Base-by-base conservation (phyloP, 371 early-diverging fungal genomes). In the Mortierella sp. region DNA sequence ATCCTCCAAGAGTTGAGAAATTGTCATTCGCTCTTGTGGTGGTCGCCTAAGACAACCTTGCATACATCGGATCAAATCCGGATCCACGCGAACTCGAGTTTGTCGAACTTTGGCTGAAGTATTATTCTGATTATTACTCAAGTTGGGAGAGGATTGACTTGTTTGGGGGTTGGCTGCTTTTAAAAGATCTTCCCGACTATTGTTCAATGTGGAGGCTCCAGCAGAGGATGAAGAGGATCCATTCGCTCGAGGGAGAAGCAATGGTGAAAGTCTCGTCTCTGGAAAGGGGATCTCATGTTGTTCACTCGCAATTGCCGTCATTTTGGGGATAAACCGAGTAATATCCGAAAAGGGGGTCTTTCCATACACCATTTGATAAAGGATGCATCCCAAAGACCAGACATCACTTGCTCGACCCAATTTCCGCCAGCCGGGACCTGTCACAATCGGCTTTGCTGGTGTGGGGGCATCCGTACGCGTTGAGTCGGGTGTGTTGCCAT, bases 311-410 rank as follows among this genome's bases (percentile, higher is more conserved):
- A 97, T 97, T 7, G 84, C 82, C 1, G 85, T 81, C 30, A 95
- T 60, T 75, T 94, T 95, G 62, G 90, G 84, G 57, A 86, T 81
- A 55, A 93, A 66, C 45, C 74, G 75, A 7, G 84, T 56, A 3
- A 95, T 69, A 45, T 93, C 86, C 18, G 91, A 88, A 74, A 99
- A 97, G 3, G 99, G 99, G 0, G 98, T 89, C 19, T 84, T 83
- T 0, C 96, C 96, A 77, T 97, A 98, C 6, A 96, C 90, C 91
- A 99, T 92, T 72, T 97, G 95, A 81, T 99, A 99, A 9, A 99
- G 81, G 47, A 99, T 99, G 61, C 96, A 96, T 1, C 99, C 99
- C 9, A 99, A 82, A 4, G 98, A 96, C 99, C 99, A 99, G 1
- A 99, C 93, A 81, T 99, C 99, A 66, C 93, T 88, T 0, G 93